Evolutionary conservation across 1,139 yeast species (phyloP).

Genomic region (Groenewaldozyma auringiensis): DNA sequence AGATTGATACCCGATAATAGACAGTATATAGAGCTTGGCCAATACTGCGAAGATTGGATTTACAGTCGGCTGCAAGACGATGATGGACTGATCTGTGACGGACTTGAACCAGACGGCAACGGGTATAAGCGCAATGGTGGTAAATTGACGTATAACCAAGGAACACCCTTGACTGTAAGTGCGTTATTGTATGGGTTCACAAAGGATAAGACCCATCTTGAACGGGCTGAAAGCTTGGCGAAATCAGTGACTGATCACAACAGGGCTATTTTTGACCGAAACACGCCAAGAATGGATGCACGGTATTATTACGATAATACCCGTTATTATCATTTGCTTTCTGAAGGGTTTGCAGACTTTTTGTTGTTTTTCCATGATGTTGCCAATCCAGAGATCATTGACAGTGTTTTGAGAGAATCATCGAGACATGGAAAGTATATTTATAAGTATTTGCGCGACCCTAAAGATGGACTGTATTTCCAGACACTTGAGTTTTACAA

Average conservation of each 20-base stretch:
- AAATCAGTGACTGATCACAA: conserved; percentile 51
- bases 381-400: conserved; percentile 27
- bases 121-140: conserved; percentile 39
- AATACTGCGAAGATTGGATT: conserved; percentile 48
- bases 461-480: conserved; percentile 51
- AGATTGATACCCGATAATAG: conserved; percentile 42
- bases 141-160: conserved; percentile 67
- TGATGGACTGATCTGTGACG: conserved; percentile 57
- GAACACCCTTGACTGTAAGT: conserved; percentile 54
- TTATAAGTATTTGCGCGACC: conserved; percentile 50
- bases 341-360: conserved; percentile 67
- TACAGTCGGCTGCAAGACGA: conserved; percentile 45
- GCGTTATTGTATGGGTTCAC: conserved; percentile 48
- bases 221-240: conserved; percentile 53
- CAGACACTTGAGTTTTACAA: conserved; percentile 56
- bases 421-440: conserved; percentile 26
- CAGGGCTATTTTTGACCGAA: conserved; percentile 57
- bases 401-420: conserved; percentile 22
- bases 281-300: conserved; percentile 44
- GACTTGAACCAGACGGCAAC: conserved; percentile 43
- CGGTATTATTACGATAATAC: conserved; percentile 62
- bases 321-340: conserved; percentile 54
- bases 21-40: conserved; percentile 45
- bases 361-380: conserved; percentile 42
- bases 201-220: conserved; percentile 46